phyloP scores from a whole-genome alignment of 2,329 filamentous ascomycete species.

The Simplicillium aogashimaense region DNA sequence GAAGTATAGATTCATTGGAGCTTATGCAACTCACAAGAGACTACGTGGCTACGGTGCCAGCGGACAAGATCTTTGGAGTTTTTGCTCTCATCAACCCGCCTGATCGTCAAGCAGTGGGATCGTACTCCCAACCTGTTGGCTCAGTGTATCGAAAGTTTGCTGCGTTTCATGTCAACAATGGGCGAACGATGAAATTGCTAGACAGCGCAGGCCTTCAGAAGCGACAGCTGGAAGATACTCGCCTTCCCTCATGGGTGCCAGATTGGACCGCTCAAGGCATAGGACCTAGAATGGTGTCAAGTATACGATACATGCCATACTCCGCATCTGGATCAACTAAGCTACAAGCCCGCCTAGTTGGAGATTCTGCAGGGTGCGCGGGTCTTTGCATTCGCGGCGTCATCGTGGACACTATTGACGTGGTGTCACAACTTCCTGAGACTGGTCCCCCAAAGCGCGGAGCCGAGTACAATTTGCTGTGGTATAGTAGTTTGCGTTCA shows the following conservation, averaged over 20 bases:
- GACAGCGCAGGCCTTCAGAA: slow-evolving; percentile 1
- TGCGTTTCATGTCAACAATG: neutral
- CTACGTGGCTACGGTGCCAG: slow-evolving; percentile 1
- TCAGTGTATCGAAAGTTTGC: neutral
- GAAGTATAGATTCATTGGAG: neutral
- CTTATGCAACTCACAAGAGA: slow-evolving; percentile 1
- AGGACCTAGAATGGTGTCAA: neutral
- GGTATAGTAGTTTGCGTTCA: too few relatives aligned
- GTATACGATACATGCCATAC: neutral
- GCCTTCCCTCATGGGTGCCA: neutral
- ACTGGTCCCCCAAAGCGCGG: too few relatives aligned
- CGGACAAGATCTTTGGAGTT: slow-evolving; percentile 7
- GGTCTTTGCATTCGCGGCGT: too few relatives aligned
- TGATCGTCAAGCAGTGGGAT: neutral
- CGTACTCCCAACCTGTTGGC: neutral
- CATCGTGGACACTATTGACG: too few relatives aligned
- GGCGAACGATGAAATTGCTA: neutral
- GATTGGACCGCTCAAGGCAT: slow-evolving; percentile 1
- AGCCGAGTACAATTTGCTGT: too few relatives aligned
- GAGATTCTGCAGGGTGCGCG: too few relatives aligned
- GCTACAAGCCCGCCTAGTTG: too few relatives aligned
- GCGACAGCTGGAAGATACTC: neutral
- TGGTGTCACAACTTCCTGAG: too few relatives aligned
- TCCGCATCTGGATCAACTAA: neutral
- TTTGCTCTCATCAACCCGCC: slow-evolving; percentile 4